Base-by-base conservation (phyloP, 202 grass and related monocot genomes). In the Dendrocalamus latiflorus region DNA sequence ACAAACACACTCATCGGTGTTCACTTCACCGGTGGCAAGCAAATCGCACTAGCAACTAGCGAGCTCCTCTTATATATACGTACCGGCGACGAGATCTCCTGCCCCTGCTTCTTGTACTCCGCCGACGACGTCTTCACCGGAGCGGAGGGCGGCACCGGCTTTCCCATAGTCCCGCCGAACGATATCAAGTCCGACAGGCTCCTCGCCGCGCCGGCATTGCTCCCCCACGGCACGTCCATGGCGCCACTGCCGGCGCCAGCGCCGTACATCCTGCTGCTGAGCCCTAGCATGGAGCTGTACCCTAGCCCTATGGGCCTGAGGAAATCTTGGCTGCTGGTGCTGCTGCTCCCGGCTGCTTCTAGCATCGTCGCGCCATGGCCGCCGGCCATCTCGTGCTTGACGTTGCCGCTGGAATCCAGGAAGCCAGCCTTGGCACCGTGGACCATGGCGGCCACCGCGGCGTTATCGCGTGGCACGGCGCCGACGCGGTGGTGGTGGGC, bases 131-230 rank as follows among this genome's bases (percentile, higher is more conserved):
- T 79, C 71, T 84, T 86, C 47, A 54, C 47, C 15, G 81, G 28
- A 54, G 83, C 41, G 13, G 73, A 37, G 37, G 78, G 47, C 18
- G 47, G 78, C 55, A 43, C 64, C 1, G 67, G 54, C 51, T 89
- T 94, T 10, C 72, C 82, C 20, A 82, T 17, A 22, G 60, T 33
- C 4, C 72, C 63, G 12, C 82, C 79, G 83, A 98, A 93, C 41
- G 92, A 90, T 68, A 98, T 87, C 44, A 93, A 65, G 62, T 94
- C 90, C 2, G 88, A 88, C 56, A 93, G 79, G 72, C 75, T 95
- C 72, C 90, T 93, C 22, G 84, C 33, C 13, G 79, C 13, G 83
- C 78, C 41, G 62, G 81, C 73, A 72, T 88, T 82, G 47, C 77
- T 93, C 4, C 57, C 88, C 86, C 90, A 97, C n/a, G 76, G 82